phyloP scores from a whole-genome alignment of 2,329 filamentous ascomycete genomes.

The Neofusicoccum parvum region DNA sequence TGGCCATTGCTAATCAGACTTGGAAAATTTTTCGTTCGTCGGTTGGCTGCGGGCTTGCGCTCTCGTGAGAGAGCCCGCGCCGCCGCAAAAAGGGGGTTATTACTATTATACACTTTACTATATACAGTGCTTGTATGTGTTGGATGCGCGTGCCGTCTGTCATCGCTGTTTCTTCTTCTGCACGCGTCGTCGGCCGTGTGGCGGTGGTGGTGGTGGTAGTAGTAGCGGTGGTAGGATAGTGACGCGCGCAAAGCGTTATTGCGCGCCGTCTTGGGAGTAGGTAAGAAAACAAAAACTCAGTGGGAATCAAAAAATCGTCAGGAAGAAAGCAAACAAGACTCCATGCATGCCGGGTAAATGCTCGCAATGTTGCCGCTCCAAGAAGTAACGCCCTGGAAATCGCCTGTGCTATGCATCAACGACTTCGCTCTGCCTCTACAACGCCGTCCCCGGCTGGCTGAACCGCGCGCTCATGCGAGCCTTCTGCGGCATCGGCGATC shows the following conservation, averaged over 20 bases:
- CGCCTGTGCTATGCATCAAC: conserved; percentile 15
- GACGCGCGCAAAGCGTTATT: not conserved
- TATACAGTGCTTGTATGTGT: conserved; percentile 7
- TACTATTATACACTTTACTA: conserved; percentile 16
- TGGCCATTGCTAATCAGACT: not conserved
- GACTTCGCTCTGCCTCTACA: not conserved
- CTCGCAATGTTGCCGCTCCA: not conserved
- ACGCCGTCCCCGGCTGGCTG: not conserved
- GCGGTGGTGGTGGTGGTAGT: not conserved
- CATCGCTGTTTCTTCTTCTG: not conserved
- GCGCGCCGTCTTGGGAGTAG: not conserved
- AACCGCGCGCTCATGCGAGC: not conserved
- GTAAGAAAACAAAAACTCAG: not conserved
- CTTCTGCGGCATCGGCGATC: not conserved
- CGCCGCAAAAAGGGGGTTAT: not conserved
- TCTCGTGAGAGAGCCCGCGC: not conserved
- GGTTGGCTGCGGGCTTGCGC: not conserved
- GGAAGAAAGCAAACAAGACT: not conserved
- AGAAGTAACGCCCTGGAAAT: not conserved
- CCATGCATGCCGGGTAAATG: not conserved
- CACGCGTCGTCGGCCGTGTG: not conserved
- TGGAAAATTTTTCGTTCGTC: not conserved
- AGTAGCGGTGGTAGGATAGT: not conserved
- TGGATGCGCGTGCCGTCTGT: not conserved
- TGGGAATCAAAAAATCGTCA: conserved; percentile 8